A percentile compares a stretch with the other conserved stretches of the same genome.
Evolutionary conservation across 176 grass and related monocot species (phyloP).

Genomic region (Zizania latifolia): DNA sequence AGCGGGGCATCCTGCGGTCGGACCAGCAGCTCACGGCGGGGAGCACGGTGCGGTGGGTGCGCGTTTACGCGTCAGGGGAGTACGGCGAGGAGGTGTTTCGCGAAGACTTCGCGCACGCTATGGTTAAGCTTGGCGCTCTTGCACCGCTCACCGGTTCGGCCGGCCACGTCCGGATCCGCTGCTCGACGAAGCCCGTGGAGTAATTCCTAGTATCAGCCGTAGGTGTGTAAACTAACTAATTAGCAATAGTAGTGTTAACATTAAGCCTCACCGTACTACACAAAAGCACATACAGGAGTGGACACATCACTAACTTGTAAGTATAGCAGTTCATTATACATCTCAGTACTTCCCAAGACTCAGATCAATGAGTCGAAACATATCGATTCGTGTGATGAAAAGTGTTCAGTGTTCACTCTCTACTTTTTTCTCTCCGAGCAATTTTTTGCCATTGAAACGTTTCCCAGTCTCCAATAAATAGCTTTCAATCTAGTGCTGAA

Average conservation of each 20-base stretch:
- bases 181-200: conserved; percentile 4
- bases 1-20: conserved; percentile 43
- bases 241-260: background rate
- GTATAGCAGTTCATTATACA: too few species aligned
- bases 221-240: too few species aligned
- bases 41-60: conserved; percentile 57
- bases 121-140: conserved; percentile 52
- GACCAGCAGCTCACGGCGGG: conserved; percentile 74
- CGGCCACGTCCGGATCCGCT: conserved; percentile 34
- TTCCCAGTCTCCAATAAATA: too few species aligned
- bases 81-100: conserved; percentile 40
- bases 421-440: too few species aligned
- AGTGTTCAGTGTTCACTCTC: too few species aligned
- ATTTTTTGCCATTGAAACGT: too few species aligned
- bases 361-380: too few species aligned
- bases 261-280: background rate
- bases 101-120: conserved; percentile 52
- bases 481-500: too few species aligned
- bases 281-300: background rate
- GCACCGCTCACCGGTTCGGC: conserved; percentile 27
- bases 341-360: too few species aligned
- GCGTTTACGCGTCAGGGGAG: conserved; percentile 31
- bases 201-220: background rate
- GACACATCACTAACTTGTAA: too few species aligned
- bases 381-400: too few species aligned